These are phyloP conservation scores for Mortierella sp. DNA, from an alignment of 371 early-diverging fungal species.

Conservation along the genomic window DNA sequence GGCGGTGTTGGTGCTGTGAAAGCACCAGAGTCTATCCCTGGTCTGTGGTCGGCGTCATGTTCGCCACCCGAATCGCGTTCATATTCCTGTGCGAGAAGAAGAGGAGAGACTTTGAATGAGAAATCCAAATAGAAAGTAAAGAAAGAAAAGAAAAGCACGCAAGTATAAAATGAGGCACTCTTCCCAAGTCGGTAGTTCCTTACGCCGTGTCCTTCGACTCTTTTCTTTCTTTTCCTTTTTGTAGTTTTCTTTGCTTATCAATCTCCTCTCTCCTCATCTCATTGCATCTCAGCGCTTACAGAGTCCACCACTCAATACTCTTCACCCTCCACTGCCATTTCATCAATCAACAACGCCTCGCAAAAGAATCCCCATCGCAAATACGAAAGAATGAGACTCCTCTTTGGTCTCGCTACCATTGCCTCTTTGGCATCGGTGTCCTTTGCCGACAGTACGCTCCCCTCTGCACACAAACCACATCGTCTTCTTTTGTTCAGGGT, in stretches of 20 bases:
- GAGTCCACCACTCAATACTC: background rate
- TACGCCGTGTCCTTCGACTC: background rate
- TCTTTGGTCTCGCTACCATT: conserved; percentile 32
- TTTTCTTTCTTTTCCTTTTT: background rate
- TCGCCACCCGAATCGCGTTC: no score
- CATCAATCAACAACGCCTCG: background rate
- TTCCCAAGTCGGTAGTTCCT: no score
- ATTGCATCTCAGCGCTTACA: background rate
- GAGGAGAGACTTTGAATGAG: no score
- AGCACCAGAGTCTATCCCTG: no score
- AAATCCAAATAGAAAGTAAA: no score
- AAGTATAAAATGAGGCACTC: no score
- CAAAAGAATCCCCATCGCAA: background rate
- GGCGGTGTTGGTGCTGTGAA: no score
- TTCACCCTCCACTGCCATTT: no score
- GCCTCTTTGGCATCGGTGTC: conserved; percentile 27
- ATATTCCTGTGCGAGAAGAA: no score
- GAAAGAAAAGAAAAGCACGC: no score
- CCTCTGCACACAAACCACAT: background rate
- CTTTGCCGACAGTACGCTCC: conserved; percentile 32
- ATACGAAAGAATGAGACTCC: conserved; percentile 25
- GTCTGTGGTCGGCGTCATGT: no score
- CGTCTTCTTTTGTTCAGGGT: background rate
- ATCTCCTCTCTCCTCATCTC: background rate
- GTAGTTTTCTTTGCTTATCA: background rate